phyloP scores from a whole-genome alignment of 768 basidiomycete species.

The Rhodotorula paludigena region DNA sequence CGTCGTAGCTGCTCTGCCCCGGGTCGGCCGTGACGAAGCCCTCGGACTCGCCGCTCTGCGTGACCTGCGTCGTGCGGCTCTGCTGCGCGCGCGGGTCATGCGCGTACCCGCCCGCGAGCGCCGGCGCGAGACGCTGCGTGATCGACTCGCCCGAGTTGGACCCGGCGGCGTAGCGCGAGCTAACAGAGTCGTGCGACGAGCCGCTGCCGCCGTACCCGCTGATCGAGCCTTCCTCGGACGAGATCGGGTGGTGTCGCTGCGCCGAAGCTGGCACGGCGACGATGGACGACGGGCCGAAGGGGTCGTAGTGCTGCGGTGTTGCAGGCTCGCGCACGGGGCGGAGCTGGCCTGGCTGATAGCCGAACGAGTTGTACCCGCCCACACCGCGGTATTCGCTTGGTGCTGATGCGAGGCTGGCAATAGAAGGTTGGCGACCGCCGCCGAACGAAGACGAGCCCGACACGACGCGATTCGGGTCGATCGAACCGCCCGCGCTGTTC shows the following conservation, averaged over 20 bases:
- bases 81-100: conserved; percentile 1
- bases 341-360: conserved; percentile 26
- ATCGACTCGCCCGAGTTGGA: conserved; percentile 1
- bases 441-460: conserved; percentile 1
- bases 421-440: conserved; percentile 27
- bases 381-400: conserved; percentile 18
- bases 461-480: background rate
- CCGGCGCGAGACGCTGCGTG: conserved; percentile 14
- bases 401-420: conserved; percentile 7
- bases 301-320: conserved; percentile 25
- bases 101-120: conserved; percentile 17
- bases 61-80: conserved; percentile 8
- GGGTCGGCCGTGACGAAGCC: conserved; percentile 30
- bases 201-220: conserved; percentile 14
- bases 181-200: too few relatives aligned
- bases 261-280: conserved; percentile 18
- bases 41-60: conserved; percentile 17
- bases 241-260: conserved; percentile 3
- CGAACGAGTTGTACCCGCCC: conserved; percentile 28
- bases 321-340: too few relatives aligned
- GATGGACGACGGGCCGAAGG: conserved; percentile 17
- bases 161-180: background rate
- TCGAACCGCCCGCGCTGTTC: background rate
- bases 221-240: conserved; percentile 7
- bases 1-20: conserved; percentile 16